Conservation (phyloP, 2,329 filamentous ascomycete species). For the Fusarium nematophilum region DNA sequence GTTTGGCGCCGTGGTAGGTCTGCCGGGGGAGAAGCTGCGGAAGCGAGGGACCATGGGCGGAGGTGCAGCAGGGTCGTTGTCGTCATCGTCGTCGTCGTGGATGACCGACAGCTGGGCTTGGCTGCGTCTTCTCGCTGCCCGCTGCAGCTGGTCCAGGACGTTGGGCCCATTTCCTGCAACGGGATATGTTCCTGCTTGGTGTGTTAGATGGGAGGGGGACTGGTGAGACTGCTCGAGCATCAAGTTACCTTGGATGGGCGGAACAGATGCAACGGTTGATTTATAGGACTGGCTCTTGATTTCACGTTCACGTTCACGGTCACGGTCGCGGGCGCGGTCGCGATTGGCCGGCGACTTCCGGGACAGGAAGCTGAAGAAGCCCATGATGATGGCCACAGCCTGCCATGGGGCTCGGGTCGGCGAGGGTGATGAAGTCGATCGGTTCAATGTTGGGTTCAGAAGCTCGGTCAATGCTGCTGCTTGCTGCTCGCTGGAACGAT, state of each 20-base stretch:
- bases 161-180: constrained; percentile 43
- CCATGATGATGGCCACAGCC: constrained; percentile 38
- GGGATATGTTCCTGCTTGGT: constrained; percentile 41
- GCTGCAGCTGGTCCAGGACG: constrained; percentile 41
- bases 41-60: constrained; percentile 34
- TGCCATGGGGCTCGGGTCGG: constrained; percentile 37
- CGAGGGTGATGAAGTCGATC: not conserved
- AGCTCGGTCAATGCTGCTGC: too few species aligned
- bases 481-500: too few species aligned
- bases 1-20: constrained; percentile 40
- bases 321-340: too few species aligned
- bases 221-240: too few species aligned
- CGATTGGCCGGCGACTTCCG: constrained; percentile 32
- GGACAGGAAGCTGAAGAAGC: constrained; percentile 41
- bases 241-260: constrained; percentile 43
- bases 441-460: too few species aligned
- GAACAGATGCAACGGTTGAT: constrained; percentile 37
- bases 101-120: constrained; percentile 32
- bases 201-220: too few species aligned
- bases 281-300: constrained; percentile 43
- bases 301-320: not conserved
- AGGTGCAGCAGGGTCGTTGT: constrained; percentile 17
- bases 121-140: constrained; percentile 42
- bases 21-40: constrained; percentile 13
- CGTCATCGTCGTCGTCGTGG: constrained; percentile 11